Base-by-base conservation (phyloP, 768 basidiomycete genomes). In the Strobilomyces dryophilus region DNA sequence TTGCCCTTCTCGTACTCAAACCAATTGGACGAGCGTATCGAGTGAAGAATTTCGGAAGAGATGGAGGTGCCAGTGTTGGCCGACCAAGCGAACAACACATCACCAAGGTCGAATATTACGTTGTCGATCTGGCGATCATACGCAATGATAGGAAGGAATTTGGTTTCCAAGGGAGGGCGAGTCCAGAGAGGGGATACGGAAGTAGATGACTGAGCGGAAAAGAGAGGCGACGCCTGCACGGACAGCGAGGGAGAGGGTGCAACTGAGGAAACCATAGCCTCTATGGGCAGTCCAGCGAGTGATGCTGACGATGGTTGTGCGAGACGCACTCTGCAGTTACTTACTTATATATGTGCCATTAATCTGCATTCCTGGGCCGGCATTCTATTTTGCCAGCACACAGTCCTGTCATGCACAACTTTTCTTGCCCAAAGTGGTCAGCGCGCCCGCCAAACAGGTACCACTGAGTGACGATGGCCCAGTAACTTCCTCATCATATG, bases 1-100 rank as follows among this genome's bases (percentile, higher is more conserved):
- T 58, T 64, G 0, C 62, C 61, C 27, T 63, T 63, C 12, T 63
- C 61, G 31, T 63, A 61, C 36, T 61, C 62, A 7, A 63, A 63
- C 61, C 62, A 63, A 0, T 32, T 55, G 11, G 47, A 51, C 18
- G 61, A 64, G 6, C 50, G 56, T 10, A 63, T 58, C 1, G 41
- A 43, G 21, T 52, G 50, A 1, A 63, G 18, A 1, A 35, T 61
- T 20, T 45, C 4, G 8, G 62, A 31, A 8, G 59, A 47, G 46
- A 63, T 45, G 18, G 61, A 58, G 3, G 51, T 58, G 24, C 37
- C 47, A 1, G 55, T 55, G 41, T 55, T 36, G 32, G 59, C 53
- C 7, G 59, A 64, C 62, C 61, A 62, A 4, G 62, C 61, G 34
- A 64, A 62, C 17, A 62, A 20, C 3, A 62, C 62, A 5, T 62